Evolutionary conservation across 495 filamentous ascomycete genomes (phyloP), one percentile per base, ranked within the genome.

Genomic region (Acidiella bohemica): DNA sequence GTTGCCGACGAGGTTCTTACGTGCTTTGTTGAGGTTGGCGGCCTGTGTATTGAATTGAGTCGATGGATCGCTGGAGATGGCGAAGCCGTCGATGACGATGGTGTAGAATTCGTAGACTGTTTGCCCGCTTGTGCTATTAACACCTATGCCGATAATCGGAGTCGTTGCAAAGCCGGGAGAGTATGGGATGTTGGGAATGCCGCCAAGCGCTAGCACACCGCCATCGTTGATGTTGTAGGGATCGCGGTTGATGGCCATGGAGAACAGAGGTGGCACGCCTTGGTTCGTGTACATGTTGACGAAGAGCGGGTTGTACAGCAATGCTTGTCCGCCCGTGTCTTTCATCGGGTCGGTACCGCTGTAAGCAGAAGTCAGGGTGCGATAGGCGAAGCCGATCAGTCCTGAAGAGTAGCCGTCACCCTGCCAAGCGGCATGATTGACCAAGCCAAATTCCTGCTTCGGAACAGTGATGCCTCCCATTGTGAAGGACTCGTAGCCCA

Each of bases 291-390:
- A 65, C 70, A 78, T 75, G 35, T 46, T 70, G 11, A 60, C 68
- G 41, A 81, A 67, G 22, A 81, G 50, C 0, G 76, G 73, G 29
- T 60, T 66, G 58, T 80, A 80, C 0, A 54, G 45, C 19, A 45
- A 11, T 18, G 24, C 19, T 11, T 57, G 67, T 68, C 27, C 55
- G 56, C 5, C 66, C 65, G 17, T 41, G 28, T 47, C 44, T 23
- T 39, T n/a, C 7, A 13, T 31, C n/a, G 49, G 41, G 29, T 45
- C 33, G 5, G 28, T 45, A 39, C 71, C 60, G 5, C 70, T 67
- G 24, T 76, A 52, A 1, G 61, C 74, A 11, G 77, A 47, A 4
- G 64, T 63, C 52, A 81, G 76, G 10, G 62, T 60, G 17, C 52
- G 47, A 33, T 44, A 53, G n/a, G 45, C 49, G 22, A 53, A 39